Percentiles rank a stretch among this genome's conserved stretches.
phyloP scores from a whole-genome alignment of 2,329 filamentous ascomycete species.

The Fusarium sp. region DNA sequence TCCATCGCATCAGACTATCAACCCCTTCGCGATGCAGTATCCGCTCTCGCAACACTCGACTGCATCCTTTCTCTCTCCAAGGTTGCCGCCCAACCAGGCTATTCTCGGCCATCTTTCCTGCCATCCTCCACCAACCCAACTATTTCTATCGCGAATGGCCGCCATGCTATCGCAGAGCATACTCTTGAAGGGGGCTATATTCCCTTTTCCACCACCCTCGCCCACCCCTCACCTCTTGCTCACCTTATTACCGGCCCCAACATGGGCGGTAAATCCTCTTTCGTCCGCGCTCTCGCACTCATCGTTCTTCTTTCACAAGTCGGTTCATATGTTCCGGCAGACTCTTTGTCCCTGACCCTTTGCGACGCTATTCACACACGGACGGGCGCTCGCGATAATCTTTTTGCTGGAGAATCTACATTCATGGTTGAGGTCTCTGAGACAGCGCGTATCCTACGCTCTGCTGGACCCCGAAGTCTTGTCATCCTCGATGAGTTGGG shows the following conservation, averaged over 20 bases:
- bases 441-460: constrained; percentile 89
- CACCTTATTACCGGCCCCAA: constrained; percentile 96
- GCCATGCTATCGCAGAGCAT: constrained; percentile 96
- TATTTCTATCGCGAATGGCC: constrained; percentile 72
- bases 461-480: constrained; percentile 84
- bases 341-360: constrained; percentile 78
- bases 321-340: constrained; percentile 91
- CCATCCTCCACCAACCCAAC: constrained; percentile 71
- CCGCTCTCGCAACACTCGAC: constrained; percentile 87
- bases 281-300: constrained; percentile 90
- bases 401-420: constrained; percentile 92
- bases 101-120: constrained; percentile 78
- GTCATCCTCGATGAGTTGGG: constrained; percentile 96
- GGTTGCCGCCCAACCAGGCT: constrained; percentile 87
- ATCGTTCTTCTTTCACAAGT: constrained; percentile 95
- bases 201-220: constrained; percentile 83
- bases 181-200: constrained; percentile 88
- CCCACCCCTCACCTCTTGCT: constrained; percentile 73
- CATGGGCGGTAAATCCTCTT: constrained; percentile 99
- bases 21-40: constrained; percentile 86
- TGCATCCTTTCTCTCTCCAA: constrained; percentile 88
- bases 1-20: constrained; percentile 88
- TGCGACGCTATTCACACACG: constrained; percentile 93
- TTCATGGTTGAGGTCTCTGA: constrained; percentile 99
- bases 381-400: constrained; percentile 96